Evolutionary conservation across 805 yeast genomes (phyloP).

Genomic region (Yamadazyma insecticola): DNA sequence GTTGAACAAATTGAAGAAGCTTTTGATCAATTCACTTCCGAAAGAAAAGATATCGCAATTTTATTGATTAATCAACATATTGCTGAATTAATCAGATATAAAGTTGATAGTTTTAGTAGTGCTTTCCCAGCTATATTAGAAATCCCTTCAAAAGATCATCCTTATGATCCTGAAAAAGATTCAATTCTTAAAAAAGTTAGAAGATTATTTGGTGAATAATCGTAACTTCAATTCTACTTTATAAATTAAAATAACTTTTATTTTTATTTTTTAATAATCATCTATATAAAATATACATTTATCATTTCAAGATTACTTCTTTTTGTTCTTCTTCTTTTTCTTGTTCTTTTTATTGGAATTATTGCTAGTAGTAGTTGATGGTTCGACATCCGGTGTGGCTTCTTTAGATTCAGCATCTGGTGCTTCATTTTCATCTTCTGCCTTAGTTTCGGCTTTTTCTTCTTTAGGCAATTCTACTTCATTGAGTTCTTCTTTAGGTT

Average conservation of each 20-base stretch:
- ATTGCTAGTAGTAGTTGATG: not conserved
- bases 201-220: constrained; percentile 86
- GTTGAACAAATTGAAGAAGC: constrained; percentile 70
- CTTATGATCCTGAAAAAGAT: constrained; percentile 98
- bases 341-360: constrained; percentile 1
- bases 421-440: constrained; percentile 1
- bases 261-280: too few species aligned
- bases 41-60: constrained; percentile 87
- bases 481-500: constrained; percentile 3
- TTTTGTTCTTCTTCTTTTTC: constrained; percentile 2
- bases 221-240: too few species aligned
- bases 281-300: too few species aligned
- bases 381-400: not conserved
- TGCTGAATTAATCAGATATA: constrained; percentile 82
- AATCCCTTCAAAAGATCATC: constrained; percentile 97
- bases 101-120: constrained; percentile 76
- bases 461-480: constrained; percentile 5
- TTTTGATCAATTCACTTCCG: constrained; percentile 67
- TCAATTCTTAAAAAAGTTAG: constrained; percentile 91
- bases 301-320: constrained; percentile 5
- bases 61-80: constrained; percentile 89
- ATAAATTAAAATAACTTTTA: too few species aligned
- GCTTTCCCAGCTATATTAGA: constrained; percentile 97
- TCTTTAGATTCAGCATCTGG: constrained; percentile 6
- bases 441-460: constrained; percentile 4